Evolutionary conservation across 176 grass and related monocot genomes (phyloP).

Genomic region (Bonia amplexicaulis): DNA sequence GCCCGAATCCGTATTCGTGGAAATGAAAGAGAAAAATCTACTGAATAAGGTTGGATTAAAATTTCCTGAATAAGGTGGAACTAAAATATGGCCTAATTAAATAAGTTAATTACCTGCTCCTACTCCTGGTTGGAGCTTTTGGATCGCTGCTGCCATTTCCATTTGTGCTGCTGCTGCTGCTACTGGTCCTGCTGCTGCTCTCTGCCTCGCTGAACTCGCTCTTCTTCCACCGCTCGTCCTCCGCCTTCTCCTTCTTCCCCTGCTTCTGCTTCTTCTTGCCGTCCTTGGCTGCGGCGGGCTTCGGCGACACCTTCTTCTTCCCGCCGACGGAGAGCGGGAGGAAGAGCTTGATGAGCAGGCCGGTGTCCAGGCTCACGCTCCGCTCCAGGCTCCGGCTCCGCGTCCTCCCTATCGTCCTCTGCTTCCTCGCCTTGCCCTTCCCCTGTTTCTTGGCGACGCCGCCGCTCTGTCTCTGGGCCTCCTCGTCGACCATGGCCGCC

Average conservation of each 20-base stretch:
- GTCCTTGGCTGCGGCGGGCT: slow-evolving; percentile 17
- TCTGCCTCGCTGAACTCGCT: slow-evolving; percentile 47
- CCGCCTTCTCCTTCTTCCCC: neutral
- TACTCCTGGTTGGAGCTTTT: slow-evolving; percentile 18
- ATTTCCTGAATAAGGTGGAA: neutral
- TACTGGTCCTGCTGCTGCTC: slow-evolving; percentile 58
- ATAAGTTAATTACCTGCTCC: slow-evolving; percentile 33
- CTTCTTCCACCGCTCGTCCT: slow-evolving; percentile 71
- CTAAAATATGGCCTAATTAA: neutral
- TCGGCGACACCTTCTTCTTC: slow-evolving; percentile 65
- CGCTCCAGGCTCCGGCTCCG: slow-evolving; percentile 43
- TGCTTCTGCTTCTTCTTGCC: neutral
- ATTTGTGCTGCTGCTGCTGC: slow-evolving; percentile 35
- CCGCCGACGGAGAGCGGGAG: slow-evolving; percentile 42
- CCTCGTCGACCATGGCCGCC: slow-evolving; percentile 3
- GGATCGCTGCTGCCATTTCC: neutral
- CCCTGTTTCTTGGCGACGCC: neutral
- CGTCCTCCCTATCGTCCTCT: slow-evolving; percentile 29
- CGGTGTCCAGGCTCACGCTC: slow-evolving; percentile 54
- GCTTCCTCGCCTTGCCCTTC: slow-evolving; percentile 14
- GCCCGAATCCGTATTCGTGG: neutral
- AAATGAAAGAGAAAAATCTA: neutral
- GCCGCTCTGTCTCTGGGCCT: neutral
- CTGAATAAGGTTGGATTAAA: neutral
- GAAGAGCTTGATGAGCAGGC: slow-evolving; percentile 72